phyloP scores from a whole-genome alignment of 306 rosid species.

The Datisca glomerata region DNA sequence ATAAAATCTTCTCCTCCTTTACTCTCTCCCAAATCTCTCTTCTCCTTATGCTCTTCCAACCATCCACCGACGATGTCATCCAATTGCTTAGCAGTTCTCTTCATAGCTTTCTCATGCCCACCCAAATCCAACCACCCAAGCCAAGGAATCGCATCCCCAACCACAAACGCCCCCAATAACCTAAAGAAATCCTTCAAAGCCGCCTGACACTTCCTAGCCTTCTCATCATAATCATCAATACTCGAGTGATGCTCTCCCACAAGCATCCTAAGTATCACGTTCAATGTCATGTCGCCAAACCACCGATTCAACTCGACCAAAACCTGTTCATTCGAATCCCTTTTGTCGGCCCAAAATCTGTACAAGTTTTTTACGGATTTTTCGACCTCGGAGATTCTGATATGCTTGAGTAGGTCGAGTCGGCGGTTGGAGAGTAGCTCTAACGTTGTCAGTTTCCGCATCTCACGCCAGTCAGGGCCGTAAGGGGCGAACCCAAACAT shows the following conservation, averaged over 20 bases:
- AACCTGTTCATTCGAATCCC: constrained; percentile 24
- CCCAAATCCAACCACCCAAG: background rate
- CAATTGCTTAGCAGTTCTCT: background rate
- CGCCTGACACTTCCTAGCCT: background rate
- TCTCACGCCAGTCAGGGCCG: constrained; percentile 27
- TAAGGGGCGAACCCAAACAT: constrained; percentile 21
- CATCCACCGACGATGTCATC: background rate
- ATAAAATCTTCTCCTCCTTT: background rate
- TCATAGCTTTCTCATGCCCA: constrained; percentile 4
- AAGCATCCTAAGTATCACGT: background rate
- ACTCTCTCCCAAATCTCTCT: background rate
- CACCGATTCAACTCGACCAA: constrained; percentile 6
- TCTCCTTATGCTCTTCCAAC: background rate
- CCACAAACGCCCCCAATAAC: background rate
- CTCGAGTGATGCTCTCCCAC: background rate
- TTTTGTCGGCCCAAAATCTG: constrained; percentile 14
- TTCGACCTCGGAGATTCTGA: constrained; percentile 18
- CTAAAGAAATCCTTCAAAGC: no score
- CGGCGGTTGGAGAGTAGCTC: constrained; percentile 33
- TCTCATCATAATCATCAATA: background rate
- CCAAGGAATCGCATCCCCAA: background rate
- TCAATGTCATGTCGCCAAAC: background rate
- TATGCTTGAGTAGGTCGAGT: constrained; percentile 18
- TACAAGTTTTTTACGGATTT: constrained; percentile 16
- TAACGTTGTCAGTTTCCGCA: constrained; percentile 21